Evolutionary conservation across 768 basidiomycete species (phyloP), one percentile per base, ranked within the genome.

Genomic region (Hygrocybe coccinea): DNA sequence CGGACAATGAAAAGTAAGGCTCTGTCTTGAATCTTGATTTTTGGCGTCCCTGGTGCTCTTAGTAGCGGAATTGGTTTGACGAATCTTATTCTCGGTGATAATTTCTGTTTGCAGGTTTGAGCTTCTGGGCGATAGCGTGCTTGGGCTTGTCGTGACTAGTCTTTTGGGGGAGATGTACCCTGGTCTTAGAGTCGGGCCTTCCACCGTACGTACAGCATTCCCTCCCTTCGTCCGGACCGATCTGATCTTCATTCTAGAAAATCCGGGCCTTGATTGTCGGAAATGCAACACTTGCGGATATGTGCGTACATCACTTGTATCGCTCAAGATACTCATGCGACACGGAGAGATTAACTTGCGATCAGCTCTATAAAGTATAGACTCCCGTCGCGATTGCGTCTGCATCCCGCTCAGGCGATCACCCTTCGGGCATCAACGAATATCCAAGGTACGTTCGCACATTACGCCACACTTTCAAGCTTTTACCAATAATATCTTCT

Each of bases 1-100:
- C 87, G 5, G 89, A 91, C 65, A 91, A 91, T 59, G 89, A 91
- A 72, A 86, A 81, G 89, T 89, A 53, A 61, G 76, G 5, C 25
- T 19, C 17, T 29, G 10, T 24, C 21, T 36, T 41, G 39, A 10
- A 19, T 41, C 3, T 14, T 11, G 39, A 38, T 38, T 9, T 38
- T 38, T 38, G n/a, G 9, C 37, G 37, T 38, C n/a, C 10, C 9
- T n/a, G 37, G 9, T 38, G 9, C 36, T 9, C n/a, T n/a, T n/a
- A n/a, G 36, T 37, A 9, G 36, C 8, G 12, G 29, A 6, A 6
- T 25, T 22, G 48, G 12, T 10, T 33, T 6, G 25, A 22, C 48
- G 15, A 15, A 29, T 21, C 5, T n/a, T 50, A 5, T 41, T n/a
- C n/a, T n/a, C n/a, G n/a, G n/a, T 19, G 50, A 50, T 34, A 52